Evolutionary conservation across 1,139 yeast genomes (phyloP), one percentile per base, ranked within the genome.

Genomic region (Protomyces inouyei): DNA sequence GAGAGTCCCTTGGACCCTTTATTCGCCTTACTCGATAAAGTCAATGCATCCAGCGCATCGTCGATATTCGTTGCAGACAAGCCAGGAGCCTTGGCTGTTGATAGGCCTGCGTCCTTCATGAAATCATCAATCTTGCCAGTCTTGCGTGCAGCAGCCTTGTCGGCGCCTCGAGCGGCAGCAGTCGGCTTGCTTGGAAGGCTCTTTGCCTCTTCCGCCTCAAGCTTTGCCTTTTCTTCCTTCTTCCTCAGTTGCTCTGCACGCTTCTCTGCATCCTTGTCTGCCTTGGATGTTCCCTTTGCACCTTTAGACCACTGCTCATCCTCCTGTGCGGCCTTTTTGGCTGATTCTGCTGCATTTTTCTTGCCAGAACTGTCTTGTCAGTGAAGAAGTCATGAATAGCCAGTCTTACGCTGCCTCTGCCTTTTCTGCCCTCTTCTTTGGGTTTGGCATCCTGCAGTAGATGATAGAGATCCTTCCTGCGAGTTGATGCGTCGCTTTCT

Each of bases 1-100:
- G 36, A 38, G 4, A 59, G 43, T 65, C 78, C 80, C 57, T 79
- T 76, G 28, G 87, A 82, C 18, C 73, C 74, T 5, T 66, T 67
- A 28, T 68, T 67, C 38, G 68, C 66, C 21, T 67, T 55, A 18
- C 77, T 69, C 73, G 88, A 79, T 10, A 66, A 37, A 4, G 88
- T 81, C 73, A 88, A 79, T 2, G 95, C 95, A 64, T 87, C 90
- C 71, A 88, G 78, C 0, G 95, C 95, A 71, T 83, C 83, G 69
- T 88, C 96, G 61, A 88, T 79, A 72, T 93, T 93, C 68, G 83
- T 79, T 10, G 95, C 96, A 72, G 81, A 80, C 72, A 88, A 82
- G 61, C 83, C 82, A 2, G 83, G 78, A n/a, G 79, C 74, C 3
- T 68, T 68, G 25, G 23, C 23, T 57, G 69, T 68, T 37, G 68